Percentiles rank a stretch among this genome's conserved stretches.
phyloP scores from a whole-genome alignment of 2,329 filamentous ascomycete species.

The Diaporthe sp. region DNA sequence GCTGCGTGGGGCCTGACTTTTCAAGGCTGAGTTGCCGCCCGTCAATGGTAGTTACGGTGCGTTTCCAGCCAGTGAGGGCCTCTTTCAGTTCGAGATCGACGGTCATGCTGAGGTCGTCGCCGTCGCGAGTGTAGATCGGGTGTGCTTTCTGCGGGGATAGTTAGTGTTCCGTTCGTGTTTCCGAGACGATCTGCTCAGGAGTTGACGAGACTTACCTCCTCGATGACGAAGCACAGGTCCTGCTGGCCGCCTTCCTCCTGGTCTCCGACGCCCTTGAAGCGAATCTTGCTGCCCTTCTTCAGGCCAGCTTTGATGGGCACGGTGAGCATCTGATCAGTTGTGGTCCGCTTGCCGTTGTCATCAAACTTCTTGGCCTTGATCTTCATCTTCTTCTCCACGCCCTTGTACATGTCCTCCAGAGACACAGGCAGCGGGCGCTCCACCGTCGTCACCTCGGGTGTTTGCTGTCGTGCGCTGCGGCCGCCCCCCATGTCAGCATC shows the following conservation, averaged over 20 bases:
- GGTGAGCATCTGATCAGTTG: constrained; percentile 89
- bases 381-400: constrained; percentile 95
- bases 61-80: constrained; percentile 91
- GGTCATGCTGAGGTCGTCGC: constrained; percentile 84
- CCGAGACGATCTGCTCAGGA: not conserved
- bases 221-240: constrained; percentile 93
- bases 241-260: constrained; percentile 96
- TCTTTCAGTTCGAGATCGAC: constrained; percentile 91
- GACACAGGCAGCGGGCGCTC: constrained; percentile 84
- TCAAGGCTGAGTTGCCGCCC: constrained; percentile 84
- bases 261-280: constrained; percentile 97
- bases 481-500: constrained; percentile 41
- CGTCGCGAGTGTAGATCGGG: constrained; percentile 84
- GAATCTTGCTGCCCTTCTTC: constrained; percentile 98
- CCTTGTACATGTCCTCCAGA: constrained; percentile 89
- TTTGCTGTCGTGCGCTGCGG: constrained; percentile 58
- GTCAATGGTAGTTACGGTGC: constrained; percentile 93
- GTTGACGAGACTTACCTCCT: constrained; percentile 75
- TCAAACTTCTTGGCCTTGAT: constrained; percentile 98
- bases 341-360: constrained; percentile 82
- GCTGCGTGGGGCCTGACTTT: constrained; percentile 85
- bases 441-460: constrained; percentile 90
- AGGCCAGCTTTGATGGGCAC: constrained; percentile 95
- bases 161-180: constrained; percentile 48
- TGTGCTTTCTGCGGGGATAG: constrained; percentile 78